Base-by-base conservation (phyloP, 2,329 filamentous ascomycete genomes). In the Diaporthe aspalathi region DNA sequence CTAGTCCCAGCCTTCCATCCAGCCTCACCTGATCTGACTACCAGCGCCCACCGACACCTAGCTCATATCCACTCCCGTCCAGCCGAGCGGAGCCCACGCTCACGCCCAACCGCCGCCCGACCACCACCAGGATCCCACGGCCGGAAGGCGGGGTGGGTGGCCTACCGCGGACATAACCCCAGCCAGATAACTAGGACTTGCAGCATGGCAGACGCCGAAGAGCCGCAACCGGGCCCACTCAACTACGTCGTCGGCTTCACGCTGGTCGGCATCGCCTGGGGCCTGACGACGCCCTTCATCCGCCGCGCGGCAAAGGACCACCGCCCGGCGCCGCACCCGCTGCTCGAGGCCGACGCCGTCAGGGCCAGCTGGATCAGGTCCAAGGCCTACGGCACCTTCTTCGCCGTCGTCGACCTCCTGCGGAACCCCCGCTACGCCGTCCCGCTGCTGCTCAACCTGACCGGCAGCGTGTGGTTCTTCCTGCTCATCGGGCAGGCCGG, bases 391-490 rank as follows among this genome's bases (percentile, higher is more conserved):
- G 88, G 88, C 1, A 86, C 91, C 9, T 89, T 92, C 77, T 96
- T 94, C 79, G 92, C 91, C 4, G 93, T 95, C 1, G 78, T 91
- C 16, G 95, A 97, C 78, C 84, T 98, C 71, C 82, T 98, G 67
- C 86, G 88, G 71, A 94, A 94, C 76, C 95, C 95, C 45, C 88
- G 89, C 22, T 98, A 98, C 81, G 93, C 94, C 7, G 83, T 97
- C 32, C 95, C 95, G 24, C 82, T 98, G 76, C 83, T 97, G 67
- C 82, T 97, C 71, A 98, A 98, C 80, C 83, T 98, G 67, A 97
- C 95, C 3, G 95, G 95, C 38, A 97, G 94, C 78, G 88, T 98
- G 69, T 98, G 95, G 95, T 98, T 98, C 83, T 98, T 98, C 77
- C 82, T 98, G 75, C 85, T 98, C 74, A 95, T 98, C 82, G 95